phyloP scores from a whole-genome alignment of 2,329 filamentous ascomycete genomes.

The Microdochium nivale region DNA sequence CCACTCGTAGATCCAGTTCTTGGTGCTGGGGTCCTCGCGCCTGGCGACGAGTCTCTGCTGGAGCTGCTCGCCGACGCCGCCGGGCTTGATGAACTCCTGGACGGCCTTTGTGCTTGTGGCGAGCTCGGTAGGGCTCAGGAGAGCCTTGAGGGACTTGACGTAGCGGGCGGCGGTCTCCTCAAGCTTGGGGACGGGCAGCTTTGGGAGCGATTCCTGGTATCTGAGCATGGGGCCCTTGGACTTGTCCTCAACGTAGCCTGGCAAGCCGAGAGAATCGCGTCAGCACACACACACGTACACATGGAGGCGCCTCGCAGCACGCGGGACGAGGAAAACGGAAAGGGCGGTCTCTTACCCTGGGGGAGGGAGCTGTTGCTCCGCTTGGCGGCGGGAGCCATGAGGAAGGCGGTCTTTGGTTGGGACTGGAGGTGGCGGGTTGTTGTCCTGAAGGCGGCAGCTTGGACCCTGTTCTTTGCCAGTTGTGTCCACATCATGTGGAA shows the following conservation, averaged over 20 bases:
- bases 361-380: constrained; percentile 51
- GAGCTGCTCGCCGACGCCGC: constrained; percentile 70
- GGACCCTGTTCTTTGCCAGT: constrained; percentile 22
- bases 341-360: constrained; percentile 27
- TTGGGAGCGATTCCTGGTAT: constrained; percentile 78
- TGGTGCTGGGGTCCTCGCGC: constrained; percentile 68
- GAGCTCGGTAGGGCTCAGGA: constrained; percentile 61
- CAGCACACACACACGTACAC: not conserved
- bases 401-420: constrained; percentile 12
- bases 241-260: constrained; percentile 72
- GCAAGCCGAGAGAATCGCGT: not conserved
- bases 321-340: not conserved
- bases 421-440: constrained; percentile 12
- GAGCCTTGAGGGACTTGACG: constrained; percentile 68
- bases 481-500: constrained; percentile 18
- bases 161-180: constrained; percentile 76
- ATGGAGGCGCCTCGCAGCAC: not conserved
- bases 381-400: constrained; percentile 44
- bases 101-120: constrained; percentile 74
- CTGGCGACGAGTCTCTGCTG: constrained; percentile 81
- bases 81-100: constrained; percentile 80
- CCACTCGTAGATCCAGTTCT: constrained; percentile 97
- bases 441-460: constrained; percentile 21
- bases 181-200: constrained; percentile 70
- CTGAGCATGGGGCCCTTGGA: constrained; percentile 75